phyloP scores from a whole-genome alignment of 2,329 filamentous ascomycete genomes.

The Fusarium annulatum region DNA sequence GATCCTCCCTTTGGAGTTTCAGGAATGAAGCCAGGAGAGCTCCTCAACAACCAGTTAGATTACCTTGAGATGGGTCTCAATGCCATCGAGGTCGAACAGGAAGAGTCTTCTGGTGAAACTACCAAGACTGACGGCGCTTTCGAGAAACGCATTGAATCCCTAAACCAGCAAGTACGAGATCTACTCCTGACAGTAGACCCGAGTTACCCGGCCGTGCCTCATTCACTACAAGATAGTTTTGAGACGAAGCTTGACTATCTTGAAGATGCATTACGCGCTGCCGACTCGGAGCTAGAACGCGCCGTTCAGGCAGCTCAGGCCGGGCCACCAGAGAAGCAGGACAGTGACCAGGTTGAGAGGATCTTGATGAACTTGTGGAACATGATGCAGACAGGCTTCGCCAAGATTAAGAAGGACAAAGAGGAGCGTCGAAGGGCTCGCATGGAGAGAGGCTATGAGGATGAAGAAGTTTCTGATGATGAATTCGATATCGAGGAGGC shows the following conservation, averaged over 20 bases:
- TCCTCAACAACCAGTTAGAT: conserved; percentile 69
- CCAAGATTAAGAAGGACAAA: conserved; percentile 65
- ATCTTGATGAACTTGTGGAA: conserved; percentile 68
- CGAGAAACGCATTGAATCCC: conserved; percentile 66
- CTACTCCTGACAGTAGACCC: conserved; percentile 63
- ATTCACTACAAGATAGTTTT: conserved; percentile 65
- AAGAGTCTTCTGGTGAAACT: conserved; percentile 51
- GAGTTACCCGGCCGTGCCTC: conserved; percentile 67
- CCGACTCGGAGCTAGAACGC: conserved; percentile 58
- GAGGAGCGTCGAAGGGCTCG: conserved; percentile 64
- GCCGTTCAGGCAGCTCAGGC: conserved; percentile 46
- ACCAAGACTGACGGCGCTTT: conserved; percentile 57
- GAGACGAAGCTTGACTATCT: conserved; percentile 77
- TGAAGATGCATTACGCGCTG: conserved; percentile 66
- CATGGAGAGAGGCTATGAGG: conserved; percentile 66
- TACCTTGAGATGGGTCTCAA: conserved; percentile 76
- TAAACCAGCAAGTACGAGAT: conserved; percentile 73
- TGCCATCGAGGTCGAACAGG: conserved; percentile 69
- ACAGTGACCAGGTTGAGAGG: conserved; percentile 65
- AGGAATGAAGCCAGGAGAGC: conserved; percentile 56
- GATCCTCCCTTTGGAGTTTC: conserved; percentile 53
- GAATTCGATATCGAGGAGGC: conserved; percentile 66
- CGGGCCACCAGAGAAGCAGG: conserved; percentile 41
- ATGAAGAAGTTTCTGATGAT: conserved; percentile 71
- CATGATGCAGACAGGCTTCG: conserved; percentile 62